phyloP scores from a whole-genome alignment of 2,329 filamentous ascomycete genomes.

The Fusarium concolor region DNA sequence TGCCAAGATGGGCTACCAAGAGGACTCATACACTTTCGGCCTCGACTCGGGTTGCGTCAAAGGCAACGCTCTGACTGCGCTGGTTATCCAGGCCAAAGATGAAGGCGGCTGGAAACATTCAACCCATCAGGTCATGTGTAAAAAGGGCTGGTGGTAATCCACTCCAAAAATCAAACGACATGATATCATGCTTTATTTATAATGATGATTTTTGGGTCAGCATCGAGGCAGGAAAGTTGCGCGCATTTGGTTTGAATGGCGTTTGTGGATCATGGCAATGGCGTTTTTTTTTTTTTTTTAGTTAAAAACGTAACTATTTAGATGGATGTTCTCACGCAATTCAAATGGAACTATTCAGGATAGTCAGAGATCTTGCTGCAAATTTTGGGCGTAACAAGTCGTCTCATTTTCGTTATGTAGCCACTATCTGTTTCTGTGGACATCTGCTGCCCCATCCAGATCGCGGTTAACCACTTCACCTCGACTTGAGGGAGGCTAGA shows the following conservation, averaged over 20 bases:
- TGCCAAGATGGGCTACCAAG: slow-evolving; percentile 72
- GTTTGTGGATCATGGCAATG: slow-evolving; percentile 22
- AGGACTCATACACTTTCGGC: slow-evolving; percentile 79
- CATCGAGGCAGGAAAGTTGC: neutral
- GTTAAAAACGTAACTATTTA: slow-evolving; percentile 1
- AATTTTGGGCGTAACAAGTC: slow-evolving; percentile 14
- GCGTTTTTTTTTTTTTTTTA: slow-evolving; percentile 9
- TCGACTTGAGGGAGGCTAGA: neutral
- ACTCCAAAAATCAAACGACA: neutral
- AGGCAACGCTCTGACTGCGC: slow-evolving; percentile 79
- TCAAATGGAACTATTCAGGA: neutral
- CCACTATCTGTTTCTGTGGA: slow-evolving; percentile 22
- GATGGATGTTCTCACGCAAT: slow-evolving; percentile 1
- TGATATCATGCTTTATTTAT: slow-evolving; percentile 4
- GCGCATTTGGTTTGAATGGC: slow-evolving; percentile 20
- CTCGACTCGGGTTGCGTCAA: slow-evolving; percentile 86
- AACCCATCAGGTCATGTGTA: slow-evolving; percentile 58
- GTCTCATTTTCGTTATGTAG: slow-evolving; percentile 32
- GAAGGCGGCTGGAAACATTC: slow-evolving; percentile 51
- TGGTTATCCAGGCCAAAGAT: slow-evolving; percentile 72
- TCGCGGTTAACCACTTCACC: slow-evolving; percentile 10
- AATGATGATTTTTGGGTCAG: slow-evolving; percentile 14
- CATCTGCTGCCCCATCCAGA: neutral
- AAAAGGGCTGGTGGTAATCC: slow-evolving; percentile 36
- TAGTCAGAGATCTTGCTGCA: neutral